These are phyloP conservation scores for Ceratocystis diversiconidia DNA, from an alignment of 2,329 filamentous ascomycete genomes.

Conservation along the genomic window DNA sequence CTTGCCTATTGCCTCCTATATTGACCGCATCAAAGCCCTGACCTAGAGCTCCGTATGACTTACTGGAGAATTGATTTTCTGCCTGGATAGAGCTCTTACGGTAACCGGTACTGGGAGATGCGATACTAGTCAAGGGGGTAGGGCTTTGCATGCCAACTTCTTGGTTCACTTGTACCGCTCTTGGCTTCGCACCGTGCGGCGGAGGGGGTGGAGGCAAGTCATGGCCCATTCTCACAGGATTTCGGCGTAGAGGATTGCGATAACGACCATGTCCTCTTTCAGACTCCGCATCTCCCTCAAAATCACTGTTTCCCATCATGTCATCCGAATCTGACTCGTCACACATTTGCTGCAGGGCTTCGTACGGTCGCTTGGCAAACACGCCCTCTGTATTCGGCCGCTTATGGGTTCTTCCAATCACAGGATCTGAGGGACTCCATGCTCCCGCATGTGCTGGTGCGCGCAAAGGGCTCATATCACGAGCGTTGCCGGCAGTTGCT, in stretches of 20 bases:
- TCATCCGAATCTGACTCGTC: slow-evolving; percentile 30
- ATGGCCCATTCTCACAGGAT: slow-evolving; percentile 28
- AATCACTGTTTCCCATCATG: slow-evolving; percentile 22
- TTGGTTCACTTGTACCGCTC: background rate
- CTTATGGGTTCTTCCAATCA: slow-evolving; percentile 40
- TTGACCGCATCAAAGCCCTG: slow-evolving; percentile 36
- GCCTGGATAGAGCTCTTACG: slow-evolving; percentile 37
- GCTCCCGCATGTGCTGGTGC: slow-evolving; percentile 38
- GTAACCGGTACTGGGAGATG: slow-evolving; percentile 18
- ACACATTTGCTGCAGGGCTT: slow-evolving; percentile 33
- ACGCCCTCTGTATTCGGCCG: slow-evolving; percentile 30
- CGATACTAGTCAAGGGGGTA: slow-evolving; percentile 4
- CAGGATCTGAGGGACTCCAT: slow-evolving; percentile 41
- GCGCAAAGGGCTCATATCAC: slow-evolving; percentile 22
- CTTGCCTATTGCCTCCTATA: slow-evolving; percentile 36
- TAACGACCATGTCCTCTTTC: slow-evolving; percentile 22
- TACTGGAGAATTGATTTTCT: slow-evolving; percentile 37
- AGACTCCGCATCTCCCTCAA: slow-evolving; percentile 25
- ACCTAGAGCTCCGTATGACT: slow-evolving; percentile 46
- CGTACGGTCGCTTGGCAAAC: slow-evolving; percentile 30
- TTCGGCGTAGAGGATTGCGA: slow-evolving; percentile 40
- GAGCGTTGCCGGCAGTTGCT: slow-evolving; percentile 3
- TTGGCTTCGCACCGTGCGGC: background rate
- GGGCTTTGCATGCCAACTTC: background rate
- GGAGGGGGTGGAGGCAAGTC: slow-evolving; percentile 4